These are phyloP conservation scores for Lasiodiplodia hormozganensis DNA, from an alignment of 2,329 filamentous ascomycete genomes.

Conservation along the genomic window DNA sequence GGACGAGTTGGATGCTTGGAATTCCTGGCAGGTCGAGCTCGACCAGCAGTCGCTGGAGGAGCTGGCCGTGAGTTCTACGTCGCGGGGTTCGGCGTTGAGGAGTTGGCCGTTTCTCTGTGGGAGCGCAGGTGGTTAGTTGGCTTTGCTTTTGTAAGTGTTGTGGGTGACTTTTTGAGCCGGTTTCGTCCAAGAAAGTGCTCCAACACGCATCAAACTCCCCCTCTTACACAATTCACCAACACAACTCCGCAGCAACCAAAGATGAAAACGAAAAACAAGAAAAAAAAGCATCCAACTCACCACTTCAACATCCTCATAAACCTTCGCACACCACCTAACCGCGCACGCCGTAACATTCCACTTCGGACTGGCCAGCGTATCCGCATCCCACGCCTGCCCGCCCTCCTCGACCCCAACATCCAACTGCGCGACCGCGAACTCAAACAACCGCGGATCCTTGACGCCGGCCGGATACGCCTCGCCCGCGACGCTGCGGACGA, in stretches of 20 bases:
- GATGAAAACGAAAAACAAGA: neutral
- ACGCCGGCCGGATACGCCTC: neutral
- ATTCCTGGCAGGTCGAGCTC: conserved; percentile 5
- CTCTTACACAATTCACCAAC: neutral
- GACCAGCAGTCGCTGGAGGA: conserved; percentile 16
- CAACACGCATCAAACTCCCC: neutral
- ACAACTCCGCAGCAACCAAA: neutral
- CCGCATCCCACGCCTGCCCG: neutral
- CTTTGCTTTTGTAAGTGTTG: neutral
- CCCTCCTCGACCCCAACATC: neutral
- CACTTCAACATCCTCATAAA: conserved; percentile 10
- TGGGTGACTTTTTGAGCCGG: neutral
- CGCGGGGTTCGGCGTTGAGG: neutral
- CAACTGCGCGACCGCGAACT: conserved; percentile 9
- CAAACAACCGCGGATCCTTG: conserved; percentile 10
- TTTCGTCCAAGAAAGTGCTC: neutral
- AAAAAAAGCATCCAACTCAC: neutral
- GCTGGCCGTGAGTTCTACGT: conserved; percentile 10
- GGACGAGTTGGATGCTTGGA: neutral
- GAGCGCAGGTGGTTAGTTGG: neutral
- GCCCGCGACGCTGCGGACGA: conserved; percentile 1
- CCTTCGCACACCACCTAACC: conserved; percentile 20
- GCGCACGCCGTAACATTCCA: conserved; percentile 18
- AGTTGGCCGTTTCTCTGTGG: conserved; percentile 1
- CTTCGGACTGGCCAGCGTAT: conserved; percentile 3